Base-by-base conservation (phyloP, 352 stramenopile species). In the Globisporangium cylindrosporum region DNA sequence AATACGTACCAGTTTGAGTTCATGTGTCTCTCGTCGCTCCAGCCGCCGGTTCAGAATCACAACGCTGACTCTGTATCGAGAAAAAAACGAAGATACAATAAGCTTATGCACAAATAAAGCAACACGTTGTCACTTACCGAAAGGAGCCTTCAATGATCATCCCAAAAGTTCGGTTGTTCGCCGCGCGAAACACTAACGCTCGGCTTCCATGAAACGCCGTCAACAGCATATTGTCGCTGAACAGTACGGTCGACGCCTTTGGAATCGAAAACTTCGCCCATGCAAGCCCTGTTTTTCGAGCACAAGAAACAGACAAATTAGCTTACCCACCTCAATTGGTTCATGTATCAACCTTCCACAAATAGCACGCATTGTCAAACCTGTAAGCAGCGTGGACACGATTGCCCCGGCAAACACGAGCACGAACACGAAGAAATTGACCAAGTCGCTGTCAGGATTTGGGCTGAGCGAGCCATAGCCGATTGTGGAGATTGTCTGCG, bases 181-280 rank as follows among this genome's bases (percentile, higher is more conserved):
- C 81, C 22, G 77, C 81, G 24, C 81, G 79, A 65, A 89, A 89
- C 67, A 89, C 82, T 54, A 89, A 69, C 2, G 79, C 79, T 8
- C 81, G 81, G 20, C 78, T 73, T 12, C 71, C 76, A 64, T 89
- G 81, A 29, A 82, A 88, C 6, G 73, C 68, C 9, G 79, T 86
- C 25, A 88, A 51, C 4, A 89, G 62, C 7, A 89, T 22, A 18
- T 81, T 72, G 54, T 88, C 71, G 24, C 81, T 89, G 66, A 79
- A 88, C 3, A 78, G n/a, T 18, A 89, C 66, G 0, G 74, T 82
- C 6, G 77, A 86, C 0, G 77, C 70, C 38, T 84, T 79, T 0
- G 81, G 81, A 22, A 86, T 88, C 12, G 81, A 88, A 27, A 89
- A 89, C 29, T 88, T 89, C n/a, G 81, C 70, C 81, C 81, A 89